Base-by-base conservation (phyloP, 2,329 filamentous ascomycete species). In the Coleophoma crateriformis region DNA sequence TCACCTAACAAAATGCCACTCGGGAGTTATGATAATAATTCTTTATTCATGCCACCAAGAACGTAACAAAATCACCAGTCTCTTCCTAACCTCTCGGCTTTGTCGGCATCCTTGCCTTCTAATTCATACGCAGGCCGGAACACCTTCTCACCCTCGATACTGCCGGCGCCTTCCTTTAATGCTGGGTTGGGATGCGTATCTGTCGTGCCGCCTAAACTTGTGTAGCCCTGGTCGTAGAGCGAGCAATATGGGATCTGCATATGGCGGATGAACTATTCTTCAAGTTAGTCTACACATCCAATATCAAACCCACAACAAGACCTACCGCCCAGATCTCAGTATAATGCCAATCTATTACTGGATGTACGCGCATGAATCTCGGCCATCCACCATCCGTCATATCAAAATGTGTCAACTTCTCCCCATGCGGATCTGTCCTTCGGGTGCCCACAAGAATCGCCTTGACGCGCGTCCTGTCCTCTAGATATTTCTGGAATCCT, bases 261-360 rank as follows among this genome's bases (percentile, higher is more conserved):
- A 61, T 87, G 83, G 32, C 86, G 80, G 54, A 95, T 87, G 64
- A 95, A 94, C 85, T 90, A 52, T 51, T 32, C 7, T 17, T n/a
- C 33, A 14, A 60, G 27, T 13, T 15, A 43, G 48, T 5, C 13
- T 19, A 2, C 40, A 19, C 5, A n/a, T 14, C 43, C 19, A 33
- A 27, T 7, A 27, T 19, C 14, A 33, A 33, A 14, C 33, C n/a
- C 50, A 42, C 45, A 17, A 45, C 19, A 46, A 45, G 61, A 76
- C 88, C 75, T 64, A 95, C 90, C 15, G 84, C 82, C 94, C 94
- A 97, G 48, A 97, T 92, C 67, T 97, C 92, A 11, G 82, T 81
- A 68, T 96, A 96, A 67, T 94, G 89, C 94, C 94, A 99, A 69
- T 99, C 94, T 63, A 99, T 91, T 10, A 99, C 88, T 0, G 94